phyloP scores from a whole-genome alignment of 225 moss, liverwort and hornwort genomes.

The Climacium dendroides region DNA sequence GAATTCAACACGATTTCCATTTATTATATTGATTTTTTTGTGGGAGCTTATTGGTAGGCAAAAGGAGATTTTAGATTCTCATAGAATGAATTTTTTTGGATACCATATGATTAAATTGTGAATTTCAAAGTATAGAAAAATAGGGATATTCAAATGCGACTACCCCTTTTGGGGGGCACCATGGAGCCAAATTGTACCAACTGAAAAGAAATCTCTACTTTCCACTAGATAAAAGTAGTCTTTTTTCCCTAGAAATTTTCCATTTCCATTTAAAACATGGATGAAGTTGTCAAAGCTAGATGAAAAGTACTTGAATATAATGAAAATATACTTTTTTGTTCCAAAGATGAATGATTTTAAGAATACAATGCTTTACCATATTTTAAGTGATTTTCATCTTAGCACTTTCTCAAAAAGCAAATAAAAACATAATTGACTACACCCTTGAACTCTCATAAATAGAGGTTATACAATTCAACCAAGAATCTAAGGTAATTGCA shows the following conservation, averaged over 20 bases:
- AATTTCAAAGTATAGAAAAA: neutral
- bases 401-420: neutral
- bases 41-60: neutral
- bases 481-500: no score
- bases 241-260: neutral
- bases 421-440: neutral
- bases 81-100: neutral
- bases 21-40: neutral
- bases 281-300: no score
- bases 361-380: no score
- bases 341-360: no score
- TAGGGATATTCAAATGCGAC: rapidly evolving
- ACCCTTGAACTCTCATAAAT: neutral
- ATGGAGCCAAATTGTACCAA: no score
- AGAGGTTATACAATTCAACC: no score
- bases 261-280: no score
- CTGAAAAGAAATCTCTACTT: no score
- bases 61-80: neutral
- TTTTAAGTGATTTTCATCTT: neutral
- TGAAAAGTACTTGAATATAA: no score
- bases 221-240: no score
- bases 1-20: neutral
- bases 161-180: no score
- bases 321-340: no score
- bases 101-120: neutral